Percentiles rank a stretch among this genome's conserved stretches.
These are phyloP conservation scores for Nelumbo lutea DNA, from an alignment of 164 flowering plant species.

Conservation along the genomic window DNA sequence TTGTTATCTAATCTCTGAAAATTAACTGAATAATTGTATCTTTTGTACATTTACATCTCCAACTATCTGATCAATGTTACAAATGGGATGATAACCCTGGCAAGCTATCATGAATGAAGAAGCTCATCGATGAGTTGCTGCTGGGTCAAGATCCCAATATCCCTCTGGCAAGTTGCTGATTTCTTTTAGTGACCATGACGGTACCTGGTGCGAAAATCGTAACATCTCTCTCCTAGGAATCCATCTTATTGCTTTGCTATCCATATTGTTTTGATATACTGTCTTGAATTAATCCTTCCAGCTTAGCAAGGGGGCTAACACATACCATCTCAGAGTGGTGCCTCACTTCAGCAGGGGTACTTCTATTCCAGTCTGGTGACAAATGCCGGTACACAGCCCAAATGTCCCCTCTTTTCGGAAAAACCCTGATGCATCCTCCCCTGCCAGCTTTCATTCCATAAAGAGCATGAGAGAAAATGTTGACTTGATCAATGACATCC, in stretches of 20 bases:
- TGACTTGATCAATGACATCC: constrained; percentile 62
- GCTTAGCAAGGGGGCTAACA: constrained; percentile 55
- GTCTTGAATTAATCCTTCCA: constrained; percentile 62
- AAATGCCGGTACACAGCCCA: constrained; percentile 92
- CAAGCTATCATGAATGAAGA: constrained; percentile 30
- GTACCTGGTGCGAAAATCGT: constrained; percentile 91
- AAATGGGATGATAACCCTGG: too few species aligned
- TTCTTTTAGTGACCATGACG: constrained; percentile 62
- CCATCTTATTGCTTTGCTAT: constrained; percentile 42
- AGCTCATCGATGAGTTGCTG: constrained; percentile 71
- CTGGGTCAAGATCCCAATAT: constrained; percentile 97
- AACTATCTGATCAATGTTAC: too few species aligned
- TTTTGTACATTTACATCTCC: constrained; percentile 26
- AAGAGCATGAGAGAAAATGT: constrained; percentile 78
- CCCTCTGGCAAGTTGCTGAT: constrained; percentile 56
- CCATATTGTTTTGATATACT: constrained; percentile 45
- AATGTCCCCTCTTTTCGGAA: constrained; percentile 71
- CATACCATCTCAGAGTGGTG: constrained; percentile 82
- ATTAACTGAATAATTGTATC: constrained; percentile 16
- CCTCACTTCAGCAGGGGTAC: constrained; percentile 60
- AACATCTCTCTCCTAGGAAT: constrained; percentile 84
- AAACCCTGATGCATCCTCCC: constrained; percentile 67
- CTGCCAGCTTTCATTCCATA: constrained; percentile 58
- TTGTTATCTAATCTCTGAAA: constrained; percentile 7
- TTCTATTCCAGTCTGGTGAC: constrained; percentile 69